A percentile compares a stretch with the other conserved stretches of the same genome.
These are phyloP conservation scores for Trapa bicornis DNA, from an alignment of 345 rosid genomes.

Conservation along the genomic window DNA sequence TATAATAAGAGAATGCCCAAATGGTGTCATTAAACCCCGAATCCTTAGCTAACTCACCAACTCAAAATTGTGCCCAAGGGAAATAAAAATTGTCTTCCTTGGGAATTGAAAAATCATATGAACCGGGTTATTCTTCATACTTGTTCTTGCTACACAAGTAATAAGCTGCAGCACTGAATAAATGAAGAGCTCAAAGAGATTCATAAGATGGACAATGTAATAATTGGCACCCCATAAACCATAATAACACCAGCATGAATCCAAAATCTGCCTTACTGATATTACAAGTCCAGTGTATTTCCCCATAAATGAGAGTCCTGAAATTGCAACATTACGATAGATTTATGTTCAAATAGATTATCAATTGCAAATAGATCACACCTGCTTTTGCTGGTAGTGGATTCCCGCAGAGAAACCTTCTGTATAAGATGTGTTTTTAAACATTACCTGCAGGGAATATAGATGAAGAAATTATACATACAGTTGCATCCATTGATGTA, in stretches of 20 bases:
- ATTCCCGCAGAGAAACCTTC: conserved; percentile 75
- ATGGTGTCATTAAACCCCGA: no score
- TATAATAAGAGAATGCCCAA: no score
- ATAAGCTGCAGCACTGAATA: neutral
- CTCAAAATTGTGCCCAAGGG: no score
- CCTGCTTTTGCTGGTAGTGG: conserved; percentile 22
- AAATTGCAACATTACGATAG: neutral
- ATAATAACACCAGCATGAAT: neutral
- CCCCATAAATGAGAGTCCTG: neutral
- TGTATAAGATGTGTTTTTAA: conserved; percentile 69
- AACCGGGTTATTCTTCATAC: neutral
- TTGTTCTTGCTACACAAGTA: neutral
- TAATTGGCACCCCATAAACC: neutral
- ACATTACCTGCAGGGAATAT: conserved; percentile 44
- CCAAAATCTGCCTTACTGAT: neutral
- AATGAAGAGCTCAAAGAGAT: neutral
- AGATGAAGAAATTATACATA: neutral
- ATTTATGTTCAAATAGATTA: neutral
- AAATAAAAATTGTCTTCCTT: no score
- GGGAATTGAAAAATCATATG: no score
- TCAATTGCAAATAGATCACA: conserved; percentile 4
- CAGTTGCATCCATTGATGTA: neutral
- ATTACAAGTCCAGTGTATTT: neutral
- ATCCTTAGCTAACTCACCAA: no score
- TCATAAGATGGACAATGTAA: neutral